Base-by-base conservation (phyloP, 495 filamentous ascomycete genomes). In the Penicillium cosmopolitanum region DNA sequence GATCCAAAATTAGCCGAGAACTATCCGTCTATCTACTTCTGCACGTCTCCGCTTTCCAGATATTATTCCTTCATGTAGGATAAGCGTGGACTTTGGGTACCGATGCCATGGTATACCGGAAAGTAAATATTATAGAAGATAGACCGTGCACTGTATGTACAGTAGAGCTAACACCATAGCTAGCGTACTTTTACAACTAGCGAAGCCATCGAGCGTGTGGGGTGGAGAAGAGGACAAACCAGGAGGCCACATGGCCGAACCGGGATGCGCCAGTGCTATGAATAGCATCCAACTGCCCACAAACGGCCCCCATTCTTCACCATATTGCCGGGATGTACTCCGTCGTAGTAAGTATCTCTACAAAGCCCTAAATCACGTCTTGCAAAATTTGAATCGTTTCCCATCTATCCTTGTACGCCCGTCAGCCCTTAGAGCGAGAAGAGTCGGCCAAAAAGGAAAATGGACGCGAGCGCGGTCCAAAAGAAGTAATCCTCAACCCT, bases 1-100 rank as follows among this genome's bases (percentile, higher is more conserved):
- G n/a, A 48, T 28, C 46, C 46, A 48, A 48, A 48, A 48, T 48
- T 48, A 48, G 46, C 46, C 46, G 46, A 44, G n/a, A 9, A 18
- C 15, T 16, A 44, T 16, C 15, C 36, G 12, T n/a, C 36, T 9
- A 40, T 40, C 36, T 16, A 19, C 16, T 21, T 44, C 12, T 44
- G 13, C 12, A 13, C 12, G 36, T 40, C 36, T 40, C 36, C 36
- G 5, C 36, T 38, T n/a, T 2, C 16, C 42, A n/a, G 9, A 5
- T 44, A 16, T 44, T 44, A 6, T 44, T 16, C 15, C 42, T 16
- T 19, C 42, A n/a, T 44, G 42, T n/a, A 44, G 42, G 16, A 44
- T 44, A 44, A 44, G 42, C 42, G 16, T 44, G 42, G 42, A n/a
- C 3, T 16, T 3, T 44, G 16, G 16, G 42, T 16, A 44, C 42